Conservation (phyloP, 2,329 filamentous ascomycete genomes). For the Ophiocordyceps camponoti-floridani region DNA sequence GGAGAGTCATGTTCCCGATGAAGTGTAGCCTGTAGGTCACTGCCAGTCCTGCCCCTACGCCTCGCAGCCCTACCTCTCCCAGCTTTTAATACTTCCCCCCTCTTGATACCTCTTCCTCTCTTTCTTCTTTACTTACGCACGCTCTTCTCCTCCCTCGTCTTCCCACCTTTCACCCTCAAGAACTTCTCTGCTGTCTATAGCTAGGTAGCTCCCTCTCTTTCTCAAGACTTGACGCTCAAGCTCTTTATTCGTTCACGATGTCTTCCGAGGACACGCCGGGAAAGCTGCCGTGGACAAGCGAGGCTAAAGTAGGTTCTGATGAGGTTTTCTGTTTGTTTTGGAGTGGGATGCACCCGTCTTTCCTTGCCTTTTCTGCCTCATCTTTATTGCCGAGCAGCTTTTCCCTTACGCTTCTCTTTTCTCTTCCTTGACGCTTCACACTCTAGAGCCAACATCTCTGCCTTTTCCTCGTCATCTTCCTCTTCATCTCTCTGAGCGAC, state of each 20-base stretch:
- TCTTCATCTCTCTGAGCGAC: neutral
- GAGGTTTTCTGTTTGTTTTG: no score
- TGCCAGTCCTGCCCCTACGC: no score
- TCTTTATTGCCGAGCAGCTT: no score
- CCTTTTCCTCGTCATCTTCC: neutral
- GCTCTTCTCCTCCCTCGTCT: conserved; percentile 1
- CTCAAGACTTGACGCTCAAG: neutral
- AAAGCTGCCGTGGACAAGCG: conserved; percentile 17
- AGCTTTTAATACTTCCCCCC: neutral
- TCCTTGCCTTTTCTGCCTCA: no score
- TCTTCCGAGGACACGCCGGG: conserved; percentile 8
- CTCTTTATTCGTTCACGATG: neutral
- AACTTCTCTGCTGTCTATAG: no score
- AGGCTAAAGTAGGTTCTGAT: no score
- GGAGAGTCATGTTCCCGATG: no score
- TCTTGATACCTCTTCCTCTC: neutral
- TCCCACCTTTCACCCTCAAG: neutral
- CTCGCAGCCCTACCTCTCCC: neutral
- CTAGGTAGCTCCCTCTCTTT: no score
- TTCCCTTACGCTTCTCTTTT: no score
- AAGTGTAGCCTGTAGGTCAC: no score
- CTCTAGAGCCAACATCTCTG: neutral
- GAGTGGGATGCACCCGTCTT: no score
- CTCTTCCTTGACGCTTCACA: neutral
- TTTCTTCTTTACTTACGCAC: neutral